Conservation (phyloP, 2,329 filamentous ascomycete species). For the Clonostachys rosea region DNA sequence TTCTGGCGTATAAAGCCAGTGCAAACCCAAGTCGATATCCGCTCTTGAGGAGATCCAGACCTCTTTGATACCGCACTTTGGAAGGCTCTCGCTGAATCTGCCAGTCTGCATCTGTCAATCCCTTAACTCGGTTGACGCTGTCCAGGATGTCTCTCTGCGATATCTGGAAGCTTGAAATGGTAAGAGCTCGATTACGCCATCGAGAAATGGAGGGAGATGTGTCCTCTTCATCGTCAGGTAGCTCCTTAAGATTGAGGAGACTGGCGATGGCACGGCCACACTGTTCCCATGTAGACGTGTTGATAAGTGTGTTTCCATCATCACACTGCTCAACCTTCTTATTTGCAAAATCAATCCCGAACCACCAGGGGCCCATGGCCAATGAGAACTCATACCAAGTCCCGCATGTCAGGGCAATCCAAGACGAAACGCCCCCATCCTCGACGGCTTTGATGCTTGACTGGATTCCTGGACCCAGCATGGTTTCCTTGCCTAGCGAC, state of each 20-base stretch:
- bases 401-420: conserved; percentile 30
- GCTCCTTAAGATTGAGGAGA: conserved; percentile 36
- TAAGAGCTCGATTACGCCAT: conserved; percentile 40
- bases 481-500: not conserved
- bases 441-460: conserved; percentile 6
- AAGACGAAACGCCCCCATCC: conserved; percentile 26
- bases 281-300: conserved; percentile 55
- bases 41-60: not conserved
- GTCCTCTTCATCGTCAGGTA: conserved; percentile 31
- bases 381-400: conserved; percentile 51
- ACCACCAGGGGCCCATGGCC: conserved; percentile 20
- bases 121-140: conserved; percentile 51
- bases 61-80: conserved; percentile 3
- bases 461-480: conserved; percentile 4
- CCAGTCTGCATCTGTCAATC: conserved; percentile 57
- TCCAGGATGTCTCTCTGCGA: conserved; percentile 63
- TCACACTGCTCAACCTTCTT: conserved; percentile 40
- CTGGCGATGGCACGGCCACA: conserved; percentile 48
- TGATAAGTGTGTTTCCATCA: conserved; percentile 51
- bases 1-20: conserved; percentile 43
- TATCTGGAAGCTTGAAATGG: conserved; percentile 50
- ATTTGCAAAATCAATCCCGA: conserved; percentile 44
- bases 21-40: not conserved
- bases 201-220: conserved; percentile 28
- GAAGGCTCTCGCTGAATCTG: conserved; percentile 41